phyloP scores from a whole-genome alignment of 768 basidiomycete species.

The Rossbeevera mucosa region DNA sequence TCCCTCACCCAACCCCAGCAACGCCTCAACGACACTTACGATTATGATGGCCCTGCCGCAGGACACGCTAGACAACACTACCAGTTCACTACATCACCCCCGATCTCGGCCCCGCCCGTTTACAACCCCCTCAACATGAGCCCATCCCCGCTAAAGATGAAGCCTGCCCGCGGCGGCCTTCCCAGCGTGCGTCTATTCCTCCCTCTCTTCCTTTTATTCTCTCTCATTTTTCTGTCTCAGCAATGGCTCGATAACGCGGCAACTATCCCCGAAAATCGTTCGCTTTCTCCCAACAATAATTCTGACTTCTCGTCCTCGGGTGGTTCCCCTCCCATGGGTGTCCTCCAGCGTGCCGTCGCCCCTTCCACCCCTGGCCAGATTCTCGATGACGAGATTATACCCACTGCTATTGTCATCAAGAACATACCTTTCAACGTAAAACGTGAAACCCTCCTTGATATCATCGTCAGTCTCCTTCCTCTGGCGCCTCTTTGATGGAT shows the following conservation, averaged over 20 bases:
- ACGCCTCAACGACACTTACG: conserved; percentile 84
- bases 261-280: conserved; percentile 58
- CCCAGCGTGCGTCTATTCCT: conserved; percentile 56
- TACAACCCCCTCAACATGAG: conserved; percentile 51
- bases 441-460: conserved; percentile 91
- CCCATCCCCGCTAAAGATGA: conserved; percentile 73
- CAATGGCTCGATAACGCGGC: conserved; percentile 78
- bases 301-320: conserved; percentile 87
- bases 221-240: conserved; percentile 38
- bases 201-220: conserved; percentile 19
- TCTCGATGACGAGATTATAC: conserved; percentile 88
- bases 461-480: conserved; percentile 71
- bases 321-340: conserved; percentile 65
- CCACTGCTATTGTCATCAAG: conserved; percentile 99
- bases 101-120: conserved; percentile 49
- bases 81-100: conserved; percentile 63
- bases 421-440: conserved; percentile 99
- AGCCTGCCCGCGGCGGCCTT: conserved; percentile 61
- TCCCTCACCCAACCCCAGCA: conserved; percentile 63
- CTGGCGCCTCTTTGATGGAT: neutral
- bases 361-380: conserved; percentile 49
- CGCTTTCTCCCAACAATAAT: conserved; percentile 81
- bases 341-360: conserved; percentile 41
- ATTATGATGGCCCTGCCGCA: conserved; percentile 63
- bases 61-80: conserved; percentile 54